These are phyloP conservation scores for Drechslera avenae DNA, from an alignment of 2,329 filamentous ascomycete species.

Conservation along the genomic window DNA sequence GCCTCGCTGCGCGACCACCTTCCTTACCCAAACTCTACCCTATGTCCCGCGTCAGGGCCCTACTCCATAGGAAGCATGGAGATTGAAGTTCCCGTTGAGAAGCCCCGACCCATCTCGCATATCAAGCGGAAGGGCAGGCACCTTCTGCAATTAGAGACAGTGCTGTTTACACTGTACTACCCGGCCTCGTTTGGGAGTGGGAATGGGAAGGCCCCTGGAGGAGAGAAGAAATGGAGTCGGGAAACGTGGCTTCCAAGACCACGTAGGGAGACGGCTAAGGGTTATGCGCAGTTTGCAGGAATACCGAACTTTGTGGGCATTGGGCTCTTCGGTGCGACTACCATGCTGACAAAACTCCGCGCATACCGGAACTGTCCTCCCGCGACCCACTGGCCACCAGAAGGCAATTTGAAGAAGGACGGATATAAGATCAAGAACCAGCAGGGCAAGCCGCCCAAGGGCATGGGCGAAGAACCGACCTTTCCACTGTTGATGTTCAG, in stretches of 20 bases:
- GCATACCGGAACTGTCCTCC: slow-evolving; percentile 66
- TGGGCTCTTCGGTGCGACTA: slow-evolving; percentile 61
- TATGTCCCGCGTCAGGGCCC: slow-evolving; percentile 59
- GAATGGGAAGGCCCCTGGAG: slow-evolving; percentile 46
- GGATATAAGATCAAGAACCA: slow-evolving; percentile 51
- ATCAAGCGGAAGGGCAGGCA: slow-evolving; percentile 56
- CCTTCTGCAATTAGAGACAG: slow-evolving; percentile 61
- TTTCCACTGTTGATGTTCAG: slow-evolving; percentile 71
- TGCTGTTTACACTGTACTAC: slow-evolving; percentile 70
- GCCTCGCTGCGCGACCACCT: slow-evolving; percentile 55
- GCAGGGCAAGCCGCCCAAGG: slow-evolving; percentile 47
- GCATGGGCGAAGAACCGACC: slow-evolving; percentile 46
- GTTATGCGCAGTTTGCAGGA: slow-evolving; percentile 66
- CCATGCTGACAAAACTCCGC: slow-evolving; percentile 68
- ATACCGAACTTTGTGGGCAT: slow-evolving; percentile 55
- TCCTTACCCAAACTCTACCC: slow-evolving; percentile 50
- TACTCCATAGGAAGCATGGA: slow-evolving; percentile 59
- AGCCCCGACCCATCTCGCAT: slow-evolving; percentile 56
- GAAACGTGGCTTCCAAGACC: slow-evolving; percentile 68
- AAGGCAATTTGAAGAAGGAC: slow-evolving; percentile 46
- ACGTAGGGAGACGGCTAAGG: slow-evolving; percentile 60
- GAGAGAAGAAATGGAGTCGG: slow-evolving; percentile 55
- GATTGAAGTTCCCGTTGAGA: slow-evolving; percentile 58
- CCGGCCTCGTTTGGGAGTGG: slow-evolving; percentile 58
- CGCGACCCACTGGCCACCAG: slow-evolving; percentile 61